phyloP scores from a whole-genome alignment of 257 asterid species.

The Penstemon davidsonii region DNA sequence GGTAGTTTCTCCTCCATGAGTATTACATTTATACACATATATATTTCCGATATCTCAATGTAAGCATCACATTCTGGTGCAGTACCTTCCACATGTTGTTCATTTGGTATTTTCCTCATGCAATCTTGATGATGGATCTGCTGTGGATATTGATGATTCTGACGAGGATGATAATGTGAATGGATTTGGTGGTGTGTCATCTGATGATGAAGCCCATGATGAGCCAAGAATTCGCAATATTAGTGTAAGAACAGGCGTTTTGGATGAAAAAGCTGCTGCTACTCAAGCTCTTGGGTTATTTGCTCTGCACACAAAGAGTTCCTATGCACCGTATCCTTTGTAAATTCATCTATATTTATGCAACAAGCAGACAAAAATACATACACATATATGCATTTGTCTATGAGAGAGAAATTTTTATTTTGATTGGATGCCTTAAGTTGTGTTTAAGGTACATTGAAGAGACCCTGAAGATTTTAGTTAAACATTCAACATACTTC shows the following conservation, averaged over 20 bases:
- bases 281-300: conserved; percentile 98
- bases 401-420: not conserved
- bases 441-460: conserved; percentile 72
- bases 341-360: not conserved
- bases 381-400: too few species aligned
- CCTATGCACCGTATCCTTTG: conserved; percentile 92
- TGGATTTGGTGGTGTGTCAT: conserved; percentile 93
- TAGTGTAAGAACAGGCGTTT: conserved; percentile 95
- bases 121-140: conserved; percentile 99
- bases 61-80: conserved; percentile 36
- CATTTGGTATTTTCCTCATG: conserved; percentile 86
- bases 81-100: conserved; percentile 96
- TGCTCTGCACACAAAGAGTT: conserved; percentile 82
- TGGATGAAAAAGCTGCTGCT: conserved; percentile 99
- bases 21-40: conserved; percentile 16
- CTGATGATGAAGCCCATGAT: conserved; percentile 97
- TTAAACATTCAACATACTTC: conserved; percentile 81
- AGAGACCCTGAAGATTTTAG: conserved; percentile 80
- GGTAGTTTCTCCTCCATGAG: conserved; percentile 48
- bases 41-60: conserved; percentile 25
- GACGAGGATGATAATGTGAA: conserved; percentile 71
- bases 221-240: conserved; percentile 95
- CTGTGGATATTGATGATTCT: conserved; percentile 90
- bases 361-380: not conserved
- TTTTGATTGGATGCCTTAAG: conserved; percentile 49